Evolutionary conservation across 2,329 filamentous ascomycete species (phyloP), one percentile per base, ranked within the genome.

Genomic region (Penicillium decumbens): DNA sequence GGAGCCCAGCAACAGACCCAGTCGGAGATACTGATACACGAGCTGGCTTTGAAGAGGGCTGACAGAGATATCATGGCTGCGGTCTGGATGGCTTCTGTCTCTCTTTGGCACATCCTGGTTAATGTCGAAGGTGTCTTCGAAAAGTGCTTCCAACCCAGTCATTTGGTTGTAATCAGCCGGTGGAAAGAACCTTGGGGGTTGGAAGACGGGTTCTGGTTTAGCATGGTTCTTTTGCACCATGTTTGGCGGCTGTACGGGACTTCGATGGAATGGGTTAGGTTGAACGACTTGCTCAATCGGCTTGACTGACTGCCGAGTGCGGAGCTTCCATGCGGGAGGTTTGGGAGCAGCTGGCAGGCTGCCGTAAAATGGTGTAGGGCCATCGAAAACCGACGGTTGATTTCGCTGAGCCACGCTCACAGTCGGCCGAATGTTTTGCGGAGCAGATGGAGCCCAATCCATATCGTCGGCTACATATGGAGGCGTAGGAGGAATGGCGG

Each of bases 401-500:
- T 66, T 60, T 38, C 65, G 63, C 32, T 62, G 60, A 27, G 61
- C 54, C n/a, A 65, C 53, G 43, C 64, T 65, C 12, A 65, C 54
- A 6, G 43, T 68, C 28, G 67, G 66, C 39, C 61, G 63, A 18
- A 72, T 61, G 18, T 67, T 54, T 45, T 69, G 63, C 35, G 72
- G 66, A 35, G 61, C 53, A 30, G 74, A 72, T n/a, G 75, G 75
- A 29, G 72, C 73, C 75, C 75, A 78, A 51, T 78, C 75, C 75
- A 78, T 77, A 37, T 66, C 67, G 51, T 76, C 73, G 15, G 58
- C 61, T 43, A 72, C 71, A 4, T 68, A 66, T 42, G 68, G 70
- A 43, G 68, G 69, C 18, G 71, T 72, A 18, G 68, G 61, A 41
- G 63, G 62, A 43, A 70, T 63, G 29, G 55, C 49, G n/a, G 56